A percentile compares a stretch with the other conserved stretches of the same genome.
phyloP scores from a whole-genome alignment of 352 stramenopile species.

The Pythium plurisporium region DNA sequence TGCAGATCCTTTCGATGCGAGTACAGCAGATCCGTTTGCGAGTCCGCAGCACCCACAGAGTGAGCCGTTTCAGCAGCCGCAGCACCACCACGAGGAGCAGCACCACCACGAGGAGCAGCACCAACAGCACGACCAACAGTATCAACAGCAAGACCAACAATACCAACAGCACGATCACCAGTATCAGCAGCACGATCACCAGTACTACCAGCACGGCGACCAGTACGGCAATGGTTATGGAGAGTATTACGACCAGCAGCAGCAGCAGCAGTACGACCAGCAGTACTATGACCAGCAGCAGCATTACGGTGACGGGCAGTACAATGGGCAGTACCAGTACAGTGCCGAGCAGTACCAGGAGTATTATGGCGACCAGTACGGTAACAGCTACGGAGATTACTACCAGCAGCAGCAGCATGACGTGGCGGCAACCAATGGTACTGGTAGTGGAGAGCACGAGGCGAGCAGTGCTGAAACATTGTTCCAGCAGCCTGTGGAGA shows the following conservation, averaged over 20 bases:
- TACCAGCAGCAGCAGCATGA: not conserved
- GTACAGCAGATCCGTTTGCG: constrained; percentile 8
- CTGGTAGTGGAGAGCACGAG: too few species aligned
- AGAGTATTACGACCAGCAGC: constrained; percentile 9
- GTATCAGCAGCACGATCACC: constrained; percentile 7
- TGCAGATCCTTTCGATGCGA: not conserved
- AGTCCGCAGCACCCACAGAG: not conserved
- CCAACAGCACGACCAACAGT: not conserved
- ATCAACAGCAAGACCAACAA: constrained; percentile 13
- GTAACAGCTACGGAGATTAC: not conserved
- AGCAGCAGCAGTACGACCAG: constrained; percentile 12
- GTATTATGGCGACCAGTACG: not conserved
- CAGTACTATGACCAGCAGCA: constrained; percentile 3
- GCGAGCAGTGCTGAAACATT: too few species aligned
- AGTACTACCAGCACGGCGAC: constrained; percentile 1
- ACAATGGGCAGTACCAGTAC: constrained; percentile 17
- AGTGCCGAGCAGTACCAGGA: constrained; percentile 18
- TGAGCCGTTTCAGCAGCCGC: not conserved
- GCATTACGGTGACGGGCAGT: not conserved
- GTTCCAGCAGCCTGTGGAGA: too few species aligned
- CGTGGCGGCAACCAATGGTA: too few species aligned
- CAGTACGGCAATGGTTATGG: not conserved
- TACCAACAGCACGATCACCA: constrained; percentile 5
- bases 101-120: constrained; percentile 13
- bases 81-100: not conserved